phyloP scores from a whole-genome alignment of 305 asterid species.

The Euphrasia arctica region DNA sequence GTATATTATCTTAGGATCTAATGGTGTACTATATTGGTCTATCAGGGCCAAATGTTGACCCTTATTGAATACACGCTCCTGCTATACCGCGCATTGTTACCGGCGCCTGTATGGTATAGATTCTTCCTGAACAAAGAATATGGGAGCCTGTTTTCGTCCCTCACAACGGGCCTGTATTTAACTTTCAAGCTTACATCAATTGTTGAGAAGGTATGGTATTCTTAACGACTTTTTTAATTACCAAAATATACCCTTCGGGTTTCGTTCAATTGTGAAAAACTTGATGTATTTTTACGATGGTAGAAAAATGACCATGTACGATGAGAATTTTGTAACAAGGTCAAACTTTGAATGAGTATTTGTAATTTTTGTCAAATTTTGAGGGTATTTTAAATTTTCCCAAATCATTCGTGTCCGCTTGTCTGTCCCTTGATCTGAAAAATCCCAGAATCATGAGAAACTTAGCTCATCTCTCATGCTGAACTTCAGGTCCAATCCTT shows the following conservation, averaged over 20 bases:
- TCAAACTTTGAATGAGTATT: neutral
- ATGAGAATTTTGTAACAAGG: too few species aligned
- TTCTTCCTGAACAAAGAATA: conserved; percentile 84
- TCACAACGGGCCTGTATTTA: conserved; percentile 73
- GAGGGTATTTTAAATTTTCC: neutral
- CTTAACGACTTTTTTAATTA: neutral
- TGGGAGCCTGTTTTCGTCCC: conserved; percentile 77
- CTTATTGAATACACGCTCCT: conserved; percentile 72
- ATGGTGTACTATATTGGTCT: conserved; percentile 22
- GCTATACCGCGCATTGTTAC: conserved; percentile 69
- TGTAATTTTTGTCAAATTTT: neutral
- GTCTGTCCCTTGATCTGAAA: neutral
- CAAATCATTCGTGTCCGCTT: neutral
- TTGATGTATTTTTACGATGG: too few species aligned
- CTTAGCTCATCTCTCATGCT: conserved; percentile 4
- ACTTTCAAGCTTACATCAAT: conserved; percentile 74
- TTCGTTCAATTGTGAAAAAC: too few species aligned
- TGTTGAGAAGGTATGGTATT: conserved; percentile 59
- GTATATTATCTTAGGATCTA: conserved; percentile 21
- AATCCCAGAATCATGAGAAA: neutral
- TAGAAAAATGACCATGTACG: too few species aligned
- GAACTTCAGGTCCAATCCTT: conserved; percentile 55
- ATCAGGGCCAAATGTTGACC: conserved; percentile 82
- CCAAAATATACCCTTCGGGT: too few species aligned
- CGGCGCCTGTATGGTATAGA: conserved; percentile 83